Evolutionary conservation across 169 alveolate species (phyloP), one percentile per base, ranked within the genome.

Genomic region (Eimeria zaria): DNA sequence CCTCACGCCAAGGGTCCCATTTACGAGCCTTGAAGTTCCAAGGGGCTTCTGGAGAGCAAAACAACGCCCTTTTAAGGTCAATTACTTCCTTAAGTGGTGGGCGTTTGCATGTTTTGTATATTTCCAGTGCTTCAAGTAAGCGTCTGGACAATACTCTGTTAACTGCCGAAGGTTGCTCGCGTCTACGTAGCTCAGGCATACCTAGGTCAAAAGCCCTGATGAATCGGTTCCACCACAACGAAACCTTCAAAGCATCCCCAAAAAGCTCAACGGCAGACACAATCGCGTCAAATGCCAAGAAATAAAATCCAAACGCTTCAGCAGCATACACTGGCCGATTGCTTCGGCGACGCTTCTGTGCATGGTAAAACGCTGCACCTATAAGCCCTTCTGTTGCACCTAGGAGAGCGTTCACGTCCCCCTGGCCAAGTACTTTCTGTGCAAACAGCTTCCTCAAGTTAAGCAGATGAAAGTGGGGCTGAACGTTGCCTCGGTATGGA

Each of bases 211-310:
- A 78, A 30, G 41, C 67, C 24, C 20, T 0, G 1, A 24, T 22
- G 62, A 78, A 78, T 44, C 41, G 16, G 9, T 78, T 46, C 88
- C 88, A 78, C 88, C 88, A 78, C 27, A 24, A 2, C 24, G 58
- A 3, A 22, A 78, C 44, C 30, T 24, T 12, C 88, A 78, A 46
- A 1, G 8, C 2, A 9, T 78, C 64, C n/a, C 88, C 62, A 9
- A 78, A 48, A 4, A 78, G 64, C 24, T 78, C 67, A 27, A 44
- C 46, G 2, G 64, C 39, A 48, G 27, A 78, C 27, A 46, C 44
- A 44, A 78, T 78, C 7, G 62, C 58, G 12, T 78, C 88, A 8
- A 78, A 48, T 14, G 88, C 88, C 64, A 78, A 48, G 44, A 78
- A 46, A 44, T 41, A 24, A 11, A 0, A 11, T 7, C n/a, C 64